phyloP scores from a whole-genome alignment of 139 green algal genomes.

The Pseudopediastrum boryanum region DNA sequence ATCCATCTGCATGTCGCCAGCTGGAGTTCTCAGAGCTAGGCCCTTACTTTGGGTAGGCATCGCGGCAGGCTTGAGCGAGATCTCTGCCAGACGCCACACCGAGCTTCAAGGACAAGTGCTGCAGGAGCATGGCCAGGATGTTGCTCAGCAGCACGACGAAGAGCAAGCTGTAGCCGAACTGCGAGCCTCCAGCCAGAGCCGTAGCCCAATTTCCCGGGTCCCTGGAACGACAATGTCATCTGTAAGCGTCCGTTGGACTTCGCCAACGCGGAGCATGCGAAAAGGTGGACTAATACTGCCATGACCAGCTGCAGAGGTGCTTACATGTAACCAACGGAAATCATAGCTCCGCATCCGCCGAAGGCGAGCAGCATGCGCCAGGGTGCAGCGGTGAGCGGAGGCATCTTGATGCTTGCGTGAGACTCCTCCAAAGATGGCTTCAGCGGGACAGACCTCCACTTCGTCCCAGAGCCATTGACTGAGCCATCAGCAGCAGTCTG shows the following conservation, averaged over 20 bases:
- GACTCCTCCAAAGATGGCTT: conserved; percentile 53
- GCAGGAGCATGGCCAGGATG: conserved; percentile 75
- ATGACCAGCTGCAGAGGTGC: not conserved
- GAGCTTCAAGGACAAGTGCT: conserved; percentile 81
- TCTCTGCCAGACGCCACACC: conserved; percentile 81
- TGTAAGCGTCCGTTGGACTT: not conserved
- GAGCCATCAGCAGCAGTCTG: too few relatives aligned
- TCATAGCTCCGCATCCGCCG: conserved; percentile 58
- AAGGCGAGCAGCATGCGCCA: conserved; percentile 57
- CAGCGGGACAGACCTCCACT: conserved; percentile 6
- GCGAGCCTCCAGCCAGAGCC: conserved; percentile 81
- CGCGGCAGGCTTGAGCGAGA: conserved; percentile 84
- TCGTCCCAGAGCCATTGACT: conserved; percentile 1
- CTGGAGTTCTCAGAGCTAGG: not conserved
- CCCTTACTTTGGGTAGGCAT: conserved; percentile 32
- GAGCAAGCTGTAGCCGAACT: conserved; percentile 67
- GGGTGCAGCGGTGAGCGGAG: not conserved
- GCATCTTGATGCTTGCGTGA: conserved; percentile 46
- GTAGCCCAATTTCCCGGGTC: conserved; percentile 92
- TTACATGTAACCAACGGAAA: conserved; percentile 71
- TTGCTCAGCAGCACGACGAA: conserved; percentile 87
- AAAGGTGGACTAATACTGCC: not conserved
- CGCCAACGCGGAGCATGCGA: not conserved
- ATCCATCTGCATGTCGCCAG: not conserved
- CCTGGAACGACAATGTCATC: conserved; percentile 44